Evolutionary conservation across 306 rosid genomes (phyloP).

Genomic region (Mimosa pudica): DNA sequence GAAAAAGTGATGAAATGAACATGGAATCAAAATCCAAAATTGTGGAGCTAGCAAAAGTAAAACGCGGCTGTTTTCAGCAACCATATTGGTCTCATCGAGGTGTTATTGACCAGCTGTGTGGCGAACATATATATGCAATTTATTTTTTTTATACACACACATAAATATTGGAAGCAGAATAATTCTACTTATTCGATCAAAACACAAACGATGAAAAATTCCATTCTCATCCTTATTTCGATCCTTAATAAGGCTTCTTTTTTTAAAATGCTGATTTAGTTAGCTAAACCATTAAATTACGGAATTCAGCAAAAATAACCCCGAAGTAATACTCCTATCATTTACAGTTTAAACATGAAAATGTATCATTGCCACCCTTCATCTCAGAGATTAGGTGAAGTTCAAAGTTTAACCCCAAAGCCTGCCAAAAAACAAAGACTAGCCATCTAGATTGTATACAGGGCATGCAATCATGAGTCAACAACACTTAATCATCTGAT

Average conservation of each 20-base stretch:
- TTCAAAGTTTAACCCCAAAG: neutral
- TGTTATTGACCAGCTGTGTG: neutral
- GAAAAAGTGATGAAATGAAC: too few relatives aligned
- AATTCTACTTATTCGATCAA: too few relatives aligned
- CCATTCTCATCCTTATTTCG: neutral
- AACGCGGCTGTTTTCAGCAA: neutral
- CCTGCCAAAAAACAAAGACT: neutral
- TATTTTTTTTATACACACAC: too few relatives aligned
- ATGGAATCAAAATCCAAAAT: neutral
- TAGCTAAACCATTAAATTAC: neutral
- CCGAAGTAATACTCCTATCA: neutral
- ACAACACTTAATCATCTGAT: neutral
- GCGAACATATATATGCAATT: neutral
- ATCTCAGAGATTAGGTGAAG: neutral
- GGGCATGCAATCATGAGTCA: neutral
- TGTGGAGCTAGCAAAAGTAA: neutral
- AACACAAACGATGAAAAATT: neutral
- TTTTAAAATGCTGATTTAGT: neutral
- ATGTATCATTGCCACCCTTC: neutral
- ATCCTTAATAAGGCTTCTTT: too few relatives aligned
- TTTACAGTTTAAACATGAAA: neutral
- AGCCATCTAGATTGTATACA: neutral
- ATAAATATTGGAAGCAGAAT: too few relatives aligned
- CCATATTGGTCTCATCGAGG: neutral
- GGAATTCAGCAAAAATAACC: too few relatives aligned